A percentile compares a stretch with the other conserved stretches of the same genome.
phyloP scores from a whole-genome alignment of 441 rosid species.

The Populus hybrid region DNA sequence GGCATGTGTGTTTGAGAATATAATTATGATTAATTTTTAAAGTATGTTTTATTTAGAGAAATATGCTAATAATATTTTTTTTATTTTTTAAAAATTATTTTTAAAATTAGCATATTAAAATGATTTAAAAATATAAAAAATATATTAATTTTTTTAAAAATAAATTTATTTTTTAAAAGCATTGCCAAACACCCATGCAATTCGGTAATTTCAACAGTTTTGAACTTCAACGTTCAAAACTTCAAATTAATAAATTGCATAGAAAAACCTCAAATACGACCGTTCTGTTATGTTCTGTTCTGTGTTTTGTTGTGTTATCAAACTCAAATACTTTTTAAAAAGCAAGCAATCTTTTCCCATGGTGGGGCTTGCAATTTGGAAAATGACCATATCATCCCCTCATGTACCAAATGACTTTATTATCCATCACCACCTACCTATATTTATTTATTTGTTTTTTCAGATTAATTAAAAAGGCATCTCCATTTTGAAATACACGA shows the following conservation, averaged over 20 bases:
- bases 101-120: no score
- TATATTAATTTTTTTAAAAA: no score
- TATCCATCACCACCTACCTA: background rate
- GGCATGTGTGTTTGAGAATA: no score
- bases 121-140: no score
- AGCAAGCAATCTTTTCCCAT: slow-evolving; percentile 28
- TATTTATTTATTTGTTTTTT: no score
- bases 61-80: no score
- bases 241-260: background rate
- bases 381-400: slow-evolving; percentile 19
- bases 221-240: background rate
- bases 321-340: slow-evolving; percentile 22
- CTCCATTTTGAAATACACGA: background rate
- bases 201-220: background rate
- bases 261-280: slow-evolving; percentile 22
- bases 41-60: no score
- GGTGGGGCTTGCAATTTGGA: slow-evolving; percentile 19
- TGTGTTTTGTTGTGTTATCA: background rate
- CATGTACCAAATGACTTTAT: background rate
- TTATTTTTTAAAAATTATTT: no score
- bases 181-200: no score
- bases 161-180: no score
- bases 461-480: background rate
- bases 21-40: no score
- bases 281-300: slow-evolving; percentile 22